Conservation (phyloP, 164 flowering plant species). For the Paratinospora sagittata region DNA sequence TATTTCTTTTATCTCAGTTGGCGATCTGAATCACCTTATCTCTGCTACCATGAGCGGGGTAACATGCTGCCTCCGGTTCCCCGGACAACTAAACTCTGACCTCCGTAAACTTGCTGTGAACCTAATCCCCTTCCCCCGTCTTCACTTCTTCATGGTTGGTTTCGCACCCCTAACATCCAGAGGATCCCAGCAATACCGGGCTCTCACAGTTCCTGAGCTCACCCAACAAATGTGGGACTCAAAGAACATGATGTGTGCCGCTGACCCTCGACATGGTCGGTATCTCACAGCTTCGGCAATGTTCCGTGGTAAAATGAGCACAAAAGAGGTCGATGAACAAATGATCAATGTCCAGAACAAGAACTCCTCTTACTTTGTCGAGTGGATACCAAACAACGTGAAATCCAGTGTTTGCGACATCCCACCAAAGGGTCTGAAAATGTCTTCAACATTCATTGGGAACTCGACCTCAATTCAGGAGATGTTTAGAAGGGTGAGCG, state of each 20-base stretch:
- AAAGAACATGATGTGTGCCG: constrained; percentile 1
- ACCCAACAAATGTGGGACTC: not conserved
- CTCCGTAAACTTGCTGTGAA: not conserved
- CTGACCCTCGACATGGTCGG: constrained; percentile 1
- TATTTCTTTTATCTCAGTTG: not conserved
- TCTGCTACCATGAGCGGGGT: constrained; percentile 1
- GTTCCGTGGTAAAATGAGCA: constrained; percentile 3
- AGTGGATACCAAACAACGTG: constrained; percentile 1
- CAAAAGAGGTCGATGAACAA: not conserved
- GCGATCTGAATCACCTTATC: not conserved
- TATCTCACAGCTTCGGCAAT: not conserved
- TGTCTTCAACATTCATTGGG: constrained; percentile 1
- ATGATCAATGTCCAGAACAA: not conserved
- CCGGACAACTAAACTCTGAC: not conserved
- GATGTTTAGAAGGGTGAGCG: not conserved
- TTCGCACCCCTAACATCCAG: constrained; percentile 1
- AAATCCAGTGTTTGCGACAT: not conserved
- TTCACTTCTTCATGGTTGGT: constrained; percentile 1
- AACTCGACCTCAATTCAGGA: not conserved
- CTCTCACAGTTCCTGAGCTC: not conserved
- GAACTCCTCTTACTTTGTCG: not conserved
- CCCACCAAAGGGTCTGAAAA: not conserved
- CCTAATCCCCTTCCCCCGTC: not conserved
- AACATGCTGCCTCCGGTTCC: constrained; percentile 1
- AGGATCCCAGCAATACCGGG: constrained; percentile 3